Evolutionary conservation across 257 asterid species (phyloP).

Genomic region (Cynanchum wilfordii): DNA sequence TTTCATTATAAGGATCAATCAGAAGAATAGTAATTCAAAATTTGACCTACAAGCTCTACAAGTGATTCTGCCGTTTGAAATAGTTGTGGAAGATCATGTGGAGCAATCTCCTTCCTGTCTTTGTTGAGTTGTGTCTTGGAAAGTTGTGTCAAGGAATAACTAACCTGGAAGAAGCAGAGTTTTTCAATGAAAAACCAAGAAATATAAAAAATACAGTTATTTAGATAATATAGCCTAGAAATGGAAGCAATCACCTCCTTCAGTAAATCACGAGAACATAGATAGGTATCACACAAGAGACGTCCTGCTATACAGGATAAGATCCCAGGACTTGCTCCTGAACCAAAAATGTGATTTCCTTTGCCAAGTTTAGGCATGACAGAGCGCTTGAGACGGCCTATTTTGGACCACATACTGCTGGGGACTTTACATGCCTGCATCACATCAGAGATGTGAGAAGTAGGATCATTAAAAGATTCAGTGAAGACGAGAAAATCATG

Average conservation of each 20-base stretch:
- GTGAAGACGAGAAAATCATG: neutral
- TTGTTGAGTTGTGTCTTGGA: conserved; percentile 77
- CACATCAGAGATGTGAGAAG: neutral
- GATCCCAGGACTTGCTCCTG: conserved; percentile 92
- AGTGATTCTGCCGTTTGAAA: conserved; percentile 74
- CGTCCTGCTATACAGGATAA: conserved; percentile 95
- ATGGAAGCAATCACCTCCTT: conserved; percentile 61
- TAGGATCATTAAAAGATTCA: neutral
- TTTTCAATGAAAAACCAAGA: conserved; percentile 16
- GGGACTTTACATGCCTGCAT: conserved; percentile 73
- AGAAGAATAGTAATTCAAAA: conserved; percentile 5
- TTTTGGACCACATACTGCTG: conserved; percentile 83
- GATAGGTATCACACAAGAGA: conserved; percentile 84
- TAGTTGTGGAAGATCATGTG: conserved; percentile 74
- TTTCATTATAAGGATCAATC: neutral
- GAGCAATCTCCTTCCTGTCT: conserved; percentile 78
- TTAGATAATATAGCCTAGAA: conserved; percentile 14
- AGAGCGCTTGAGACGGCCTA: conserved; percentile 94
- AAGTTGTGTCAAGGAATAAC: conserved; percentile 88
- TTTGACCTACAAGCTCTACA: conserved; percentile 68
- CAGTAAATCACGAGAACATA: conserved; percentile 81
- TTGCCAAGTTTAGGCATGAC: conserved; percentile 83
- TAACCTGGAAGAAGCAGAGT: conserved; percentile 57
- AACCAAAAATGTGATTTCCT: conserved; percentile 70
- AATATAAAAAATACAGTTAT: conserved; percentile 11